These are phyloP conservation scores for Euphorbia pulcherrima DNA, from an alignment of 345 rosid species.

Conservation along the genomic window DNA sequence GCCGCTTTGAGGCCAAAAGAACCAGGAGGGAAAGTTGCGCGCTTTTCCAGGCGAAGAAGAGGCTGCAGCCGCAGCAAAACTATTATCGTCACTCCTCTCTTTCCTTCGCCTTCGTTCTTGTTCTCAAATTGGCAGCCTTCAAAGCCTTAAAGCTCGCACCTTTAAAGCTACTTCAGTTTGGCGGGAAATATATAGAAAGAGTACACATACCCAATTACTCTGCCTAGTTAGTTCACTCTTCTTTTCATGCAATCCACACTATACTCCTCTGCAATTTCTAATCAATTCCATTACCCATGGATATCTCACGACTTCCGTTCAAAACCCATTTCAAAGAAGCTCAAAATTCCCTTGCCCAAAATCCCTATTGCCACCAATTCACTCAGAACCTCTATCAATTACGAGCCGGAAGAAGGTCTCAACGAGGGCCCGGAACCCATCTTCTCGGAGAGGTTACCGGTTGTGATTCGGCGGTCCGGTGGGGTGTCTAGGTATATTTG, in stretches of 20 bases:
- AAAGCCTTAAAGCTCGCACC: not conserved
- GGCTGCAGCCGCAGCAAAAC: not conserved
- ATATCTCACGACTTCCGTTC: constrained; percentile 10
- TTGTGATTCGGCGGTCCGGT: constrained; percentile 44
- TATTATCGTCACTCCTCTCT: not conserved
- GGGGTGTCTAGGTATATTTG: constrained; percentile 56
- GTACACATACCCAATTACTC: not conserved
- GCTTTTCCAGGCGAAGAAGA: not conserved
- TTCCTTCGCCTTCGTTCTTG: too few relatives aligned
- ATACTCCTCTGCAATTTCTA: constrained; percentile 19
- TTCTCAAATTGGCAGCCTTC: too few relatives aligned
- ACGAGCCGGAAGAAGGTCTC: constrained; percentile 37
- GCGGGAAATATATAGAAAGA: constrained; percentile 21
- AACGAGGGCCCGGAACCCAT: constrained; percentile 8
- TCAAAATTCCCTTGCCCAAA: constrained; percentile 14
- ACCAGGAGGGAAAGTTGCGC: not conserved
- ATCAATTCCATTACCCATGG: constrained; percentile 29
- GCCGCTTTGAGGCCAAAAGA: not conserved
- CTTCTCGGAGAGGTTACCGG: constrained; percentile 38
- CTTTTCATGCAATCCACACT: constrained; percentile 51
- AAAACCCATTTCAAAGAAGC: constrained; percentile 17
- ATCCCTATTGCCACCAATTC: constrained; percentile 26
- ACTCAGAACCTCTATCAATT: constrained; percentile 35
- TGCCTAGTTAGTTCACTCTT: too few relatives aligned
- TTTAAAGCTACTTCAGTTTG: constrained; percentile 1